phyloP scores from a whole-genome alignment of 331 rosid genomes.

The Acacia concinna region DNA sequence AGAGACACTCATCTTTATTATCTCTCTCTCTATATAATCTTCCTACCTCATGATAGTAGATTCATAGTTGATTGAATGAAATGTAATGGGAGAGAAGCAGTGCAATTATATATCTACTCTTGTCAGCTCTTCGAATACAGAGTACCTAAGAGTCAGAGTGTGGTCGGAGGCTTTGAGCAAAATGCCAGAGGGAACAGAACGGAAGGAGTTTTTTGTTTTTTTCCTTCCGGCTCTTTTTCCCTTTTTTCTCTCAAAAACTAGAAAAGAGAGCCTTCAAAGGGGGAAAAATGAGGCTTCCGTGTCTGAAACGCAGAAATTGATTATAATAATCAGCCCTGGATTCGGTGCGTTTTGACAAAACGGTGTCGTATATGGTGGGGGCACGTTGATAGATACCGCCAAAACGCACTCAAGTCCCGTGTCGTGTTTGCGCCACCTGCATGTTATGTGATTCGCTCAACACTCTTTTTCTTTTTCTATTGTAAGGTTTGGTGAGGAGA shows the following conservation, averaged over 20 bases:
- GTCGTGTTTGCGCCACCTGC: background rate
- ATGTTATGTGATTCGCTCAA: background rate
- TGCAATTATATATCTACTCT: background rate
- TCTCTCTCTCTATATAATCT: background rate
- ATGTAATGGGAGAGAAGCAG: background rate
- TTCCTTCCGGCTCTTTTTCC: background rate
- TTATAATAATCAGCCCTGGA: background rate
- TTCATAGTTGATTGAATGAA: background rate
- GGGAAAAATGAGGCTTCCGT: background rate
- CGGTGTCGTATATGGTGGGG: background rate
- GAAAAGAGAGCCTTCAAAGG: background rate
- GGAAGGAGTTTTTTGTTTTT: background rate
- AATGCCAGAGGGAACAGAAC: background rate
- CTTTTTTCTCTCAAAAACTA: background rate
- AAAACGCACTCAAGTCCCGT: background rate
- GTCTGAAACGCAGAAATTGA: background rate
- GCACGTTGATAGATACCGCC: background rate
- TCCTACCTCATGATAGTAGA: background rate
- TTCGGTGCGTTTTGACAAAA: background rate
- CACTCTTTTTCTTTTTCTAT: background rate
- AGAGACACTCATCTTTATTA: slow-evolving; percentile 77
- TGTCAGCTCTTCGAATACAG: background rate
- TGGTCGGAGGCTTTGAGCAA: background rate
- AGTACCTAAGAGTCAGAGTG: background rate
- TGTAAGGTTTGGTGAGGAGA: background rate